A percentile compares a stretch with the other conserved stretches of the same genome.
phyloP scores from a whole-genome alignment of 306 rosid species.

The Lagenaria siceraria region DNA sequence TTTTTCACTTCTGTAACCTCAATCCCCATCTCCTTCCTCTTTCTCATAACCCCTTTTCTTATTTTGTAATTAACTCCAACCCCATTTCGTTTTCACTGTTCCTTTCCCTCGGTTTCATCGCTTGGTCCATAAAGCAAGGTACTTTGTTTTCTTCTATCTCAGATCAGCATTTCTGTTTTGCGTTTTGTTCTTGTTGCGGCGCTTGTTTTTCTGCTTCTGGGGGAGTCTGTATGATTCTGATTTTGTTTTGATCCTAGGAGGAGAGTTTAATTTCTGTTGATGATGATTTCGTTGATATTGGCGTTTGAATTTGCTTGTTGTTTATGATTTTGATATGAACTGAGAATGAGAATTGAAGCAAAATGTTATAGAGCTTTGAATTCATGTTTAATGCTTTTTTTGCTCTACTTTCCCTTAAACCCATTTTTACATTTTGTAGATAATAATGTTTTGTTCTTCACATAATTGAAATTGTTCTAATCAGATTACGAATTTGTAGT shows the following conservation, averaged over 20 bases:
- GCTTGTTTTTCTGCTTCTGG: not conserved
- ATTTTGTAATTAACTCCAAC: constrained; percentile 14
- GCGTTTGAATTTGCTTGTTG: not conserved
- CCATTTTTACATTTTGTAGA: not conserved
- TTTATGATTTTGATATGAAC: not conserved
- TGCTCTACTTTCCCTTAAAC: not conserved
- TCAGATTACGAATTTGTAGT: not conserved
- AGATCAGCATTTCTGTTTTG: not conserved
- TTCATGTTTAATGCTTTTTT: not conserved
- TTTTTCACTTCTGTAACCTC: not conserved
- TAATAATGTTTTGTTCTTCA: not conserved
- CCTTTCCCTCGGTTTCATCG: constrained; percentile 33
- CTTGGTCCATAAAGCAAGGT: constrained; percentile 10
- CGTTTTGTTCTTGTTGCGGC: constrained; percentile 2
- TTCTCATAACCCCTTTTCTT: constrained; percentile 28
- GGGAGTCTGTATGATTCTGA: not conserved
- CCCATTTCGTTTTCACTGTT: constrained; percentile 1
- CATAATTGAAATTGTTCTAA: not conserved
- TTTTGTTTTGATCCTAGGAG: constrained; percentile 1
- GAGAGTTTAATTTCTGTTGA: not conserved
- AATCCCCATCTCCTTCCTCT: constrained; percentile 26
- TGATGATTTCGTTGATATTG: constrained; percentile 3
- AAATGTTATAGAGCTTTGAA: not conserved
- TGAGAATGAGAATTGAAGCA: not conserved
- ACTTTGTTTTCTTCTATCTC: not conserved